Base-by-base conservation (phyloP, 257 asterid species). In the Plantago elongata region DNA sequence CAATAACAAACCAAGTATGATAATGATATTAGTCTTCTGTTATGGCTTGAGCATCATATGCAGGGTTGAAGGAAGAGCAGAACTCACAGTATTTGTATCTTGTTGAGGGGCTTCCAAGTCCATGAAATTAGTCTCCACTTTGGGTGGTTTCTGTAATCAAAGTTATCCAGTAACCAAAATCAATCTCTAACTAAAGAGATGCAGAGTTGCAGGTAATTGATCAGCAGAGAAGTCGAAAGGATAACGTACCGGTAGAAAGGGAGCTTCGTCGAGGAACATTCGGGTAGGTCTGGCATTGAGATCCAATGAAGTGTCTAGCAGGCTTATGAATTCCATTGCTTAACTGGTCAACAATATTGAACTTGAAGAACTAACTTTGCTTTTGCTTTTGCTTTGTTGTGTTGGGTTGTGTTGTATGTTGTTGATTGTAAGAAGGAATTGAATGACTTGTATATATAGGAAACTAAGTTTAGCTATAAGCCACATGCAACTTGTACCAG, bases 291-390 rank as follows among this genome's bases (percentile, higher is more conserved):
- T 83, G 18, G 70, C 11, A 43, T 78, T 84, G 15, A 89, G 89
- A 83, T 87, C 84, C 72, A 89, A 63, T 7, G 97, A 89, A 65
- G 89, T 81, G 68, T 87, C 83, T 51, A 87, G 57, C 68, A 89
- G 67, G 55, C 83, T 78, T 12, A 86, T 73, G 79, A 79, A 87
- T 51, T 89, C 95, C 97, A 89, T 89, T 60, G 34, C 55, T 69
- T n/a, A n/a, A n/a, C n/a, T 13, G 45, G n/a, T 37, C 45, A 16
- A 18, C 13, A 42, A 56, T 9, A 37, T 47, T 27, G n/a, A 17
- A 11, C 51, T 34, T 15, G 18, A 9, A 11, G 54, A 37, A 37
- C 51, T 42, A 12, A n/a, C 3, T 22, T 30, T 18, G 9, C 13
- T 8, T 17, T 29, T 57, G 34, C 1, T 13, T 15, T 45, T 13